Conservation (phyloP, 2,329 filamentous ascomycete species). For the Thelonectria discophora region DNA sequence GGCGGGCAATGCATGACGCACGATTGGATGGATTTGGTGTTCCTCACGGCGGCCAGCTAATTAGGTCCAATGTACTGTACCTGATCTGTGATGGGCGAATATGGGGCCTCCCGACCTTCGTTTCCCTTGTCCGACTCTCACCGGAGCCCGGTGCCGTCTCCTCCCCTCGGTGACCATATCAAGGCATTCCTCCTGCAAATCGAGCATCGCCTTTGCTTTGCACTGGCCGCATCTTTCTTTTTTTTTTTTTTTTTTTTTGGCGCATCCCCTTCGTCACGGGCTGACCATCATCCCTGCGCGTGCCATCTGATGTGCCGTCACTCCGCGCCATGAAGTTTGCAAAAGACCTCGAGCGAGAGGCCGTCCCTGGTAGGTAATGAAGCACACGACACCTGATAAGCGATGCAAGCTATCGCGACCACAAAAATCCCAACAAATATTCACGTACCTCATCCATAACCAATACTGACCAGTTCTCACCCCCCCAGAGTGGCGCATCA, state of each 20-base stretch:
- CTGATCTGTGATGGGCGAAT: constrained; percentile 10
- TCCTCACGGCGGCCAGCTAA: background rate
- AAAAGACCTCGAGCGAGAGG: constrained; percentile 84
- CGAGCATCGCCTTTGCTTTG: background rate
- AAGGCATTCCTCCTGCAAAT: constrained; percentile 8
- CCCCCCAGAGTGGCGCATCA: constrained; percentile 81
- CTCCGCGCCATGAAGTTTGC: constrained; percentile 67
- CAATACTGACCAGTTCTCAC: constrained; percentile 18
- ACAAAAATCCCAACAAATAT: background rate
- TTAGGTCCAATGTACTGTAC: background rate
- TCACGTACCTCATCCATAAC: too few species aligned
- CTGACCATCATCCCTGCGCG: constrained; percentile 27
- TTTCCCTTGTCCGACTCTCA: constrained; percentile 3
- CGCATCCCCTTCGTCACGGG: background rate
- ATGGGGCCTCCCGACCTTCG: constrained; percentile 33
- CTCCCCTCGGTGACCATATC: constrained; percentile 11
- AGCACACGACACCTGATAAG: constrained; percentile 14
- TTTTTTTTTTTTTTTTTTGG: too few species aligned
- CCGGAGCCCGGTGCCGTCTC: constrained; percentile 1
- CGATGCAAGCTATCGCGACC: background rate
- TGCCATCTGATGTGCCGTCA: constrained; percentile 17
- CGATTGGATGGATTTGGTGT: constrained; percentile 1
- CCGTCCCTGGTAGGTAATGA: constrained; percentile 80
- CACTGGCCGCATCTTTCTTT: constrained; percentile 4
- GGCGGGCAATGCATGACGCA: constrained; percentile 6